Evolutionary conservation across 805 yeast genomes (phyloP), one percentile per base, ranked within the genome.

Genomic region (Yamadazyma olivae): DNA sequence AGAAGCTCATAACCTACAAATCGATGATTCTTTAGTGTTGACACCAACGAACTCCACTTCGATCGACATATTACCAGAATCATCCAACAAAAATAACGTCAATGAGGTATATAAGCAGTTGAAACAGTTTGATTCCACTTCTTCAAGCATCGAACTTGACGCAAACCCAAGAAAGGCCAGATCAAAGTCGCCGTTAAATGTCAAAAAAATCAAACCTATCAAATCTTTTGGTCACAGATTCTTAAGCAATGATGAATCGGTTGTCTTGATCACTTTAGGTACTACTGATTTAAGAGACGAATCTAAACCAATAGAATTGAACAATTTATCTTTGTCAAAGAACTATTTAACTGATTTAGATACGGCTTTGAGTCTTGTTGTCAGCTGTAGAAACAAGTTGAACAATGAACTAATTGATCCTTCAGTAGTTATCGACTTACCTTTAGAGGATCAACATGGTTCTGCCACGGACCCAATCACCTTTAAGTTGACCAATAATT

Each of bases 191-290:
- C 62, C 56, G 13, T 23, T 39, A 32, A 38, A 36, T 20, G 39
- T 33, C 15, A 53, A 52, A 18, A 48, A 43, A 21, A 53, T 67
- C 37, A 62, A 75, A 35, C 82, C 88, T 2, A 75, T 86, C 36
- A 88, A 85, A 56, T 82, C 95, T 0, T 83, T 88, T 61, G 96
- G 96, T 24, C 96, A 89, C 55, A 68, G 83, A 26, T 86, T 77
- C 54, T 69, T 90, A 44, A 70, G 72, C 32, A 60, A 65, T 6
- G 71, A 73, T 35, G 90, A 87, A 51, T 75, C 86, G 2, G 61
- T 90, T 49, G 67, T 90, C n/a, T 64, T 90, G 40, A 75, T 90
- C 23, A 87, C 95, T 1, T 66, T 90, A 37, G 98, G 98, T 1
- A 79, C 95, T 0, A 83, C 93, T 2, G 96, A 90, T 51, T 63